Evolutionary conservation across 257 asterid species (phyloP).

Genomic region (Verbena officinalis): DNA sequence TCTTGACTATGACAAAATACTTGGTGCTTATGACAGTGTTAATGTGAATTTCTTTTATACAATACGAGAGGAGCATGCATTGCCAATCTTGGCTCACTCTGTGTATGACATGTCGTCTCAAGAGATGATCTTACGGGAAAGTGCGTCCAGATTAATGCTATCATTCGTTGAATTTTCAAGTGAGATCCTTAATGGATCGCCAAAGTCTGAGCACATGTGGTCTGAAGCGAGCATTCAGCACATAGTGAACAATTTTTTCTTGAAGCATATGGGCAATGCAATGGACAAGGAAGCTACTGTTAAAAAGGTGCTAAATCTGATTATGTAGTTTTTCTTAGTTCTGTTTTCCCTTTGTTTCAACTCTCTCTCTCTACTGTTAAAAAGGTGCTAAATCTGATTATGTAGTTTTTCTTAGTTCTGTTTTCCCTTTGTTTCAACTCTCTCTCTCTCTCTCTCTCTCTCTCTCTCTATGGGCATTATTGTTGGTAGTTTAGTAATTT

Average conservation of each 20-base stretch:
- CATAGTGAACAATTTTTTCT: constrained; percentile 54
- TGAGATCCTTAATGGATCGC: constrained; percentile 49
- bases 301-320: constrained; percentile 63
- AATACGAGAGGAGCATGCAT: constrained; percentile 62
- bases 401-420: neutral
- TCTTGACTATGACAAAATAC: constrained; percentile 79
- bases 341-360: neutral
- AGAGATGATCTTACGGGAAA: constrained; percentile 80
- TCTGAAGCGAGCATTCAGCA: constrained; percentile 55
- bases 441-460: neutral
- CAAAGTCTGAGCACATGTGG: constrained; percentile 45
- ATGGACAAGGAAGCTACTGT: constrained; percentile 71
- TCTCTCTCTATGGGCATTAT: neutral
- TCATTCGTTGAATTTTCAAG: constrained; percentile 71
- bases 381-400: too few species aligned
- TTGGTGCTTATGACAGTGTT: constrained; percentile 71
- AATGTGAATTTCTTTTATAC: constrained; percentile 56
- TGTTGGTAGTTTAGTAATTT: constrained; percentile 4
- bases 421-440: constrained; percentile 12
- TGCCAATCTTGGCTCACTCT: constrained; percentile 74
- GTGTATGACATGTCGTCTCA: constrained; percentile 82
- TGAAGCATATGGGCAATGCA: constrained; percentile 89
- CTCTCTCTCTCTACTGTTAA: constrained; percentile 14
- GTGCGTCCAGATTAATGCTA: constrained; percentile 76
- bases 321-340: constrained; percentile 4